Evolutionary conservation across 2,329 filamentous ascomycete species (phyloP).

Genomic region (Phialemoniopsis sp.): DNA sequence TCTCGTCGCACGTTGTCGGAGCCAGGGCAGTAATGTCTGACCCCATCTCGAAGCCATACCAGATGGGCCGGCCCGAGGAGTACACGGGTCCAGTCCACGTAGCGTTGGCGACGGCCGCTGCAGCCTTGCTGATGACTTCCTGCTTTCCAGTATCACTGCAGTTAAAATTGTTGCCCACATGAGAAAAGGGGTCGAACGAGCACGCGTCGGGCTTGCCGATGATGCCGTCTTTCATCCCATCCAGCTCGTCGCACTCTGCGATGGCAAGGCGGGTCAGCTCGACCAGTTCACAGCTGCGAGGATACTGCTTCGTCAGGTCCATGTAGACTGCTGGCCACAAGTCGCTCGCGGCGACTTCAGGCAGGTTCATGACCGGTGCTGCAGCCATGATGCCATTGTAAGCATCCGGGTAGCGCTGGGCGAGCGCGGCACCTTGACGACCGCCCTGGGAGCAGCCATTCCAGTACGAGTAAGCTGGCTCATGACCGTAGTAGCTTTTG

Average conservation of each 20-base stretch:
- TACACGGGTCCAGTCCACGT: conserved; percentile 6
- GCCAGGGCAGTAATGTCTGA: too few relatives aligned
- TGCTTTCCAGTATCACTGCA: conserved; percentile 1
- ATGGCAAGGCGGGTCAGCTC: conserved; percentile 29
- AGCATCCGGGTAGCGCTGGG: conserved; percentile 44
- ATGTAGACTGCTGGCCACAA: conserved; percentile 19
- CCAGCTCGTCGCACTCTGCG: conserved; percentile 34
- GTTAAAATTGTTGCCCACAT: background rate
- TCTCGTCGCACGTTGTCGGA: too few relatives aligned
- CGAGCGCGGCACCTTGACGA: conserved; percentile 46
- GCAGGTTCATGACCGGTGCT: conserved; percentile 8
- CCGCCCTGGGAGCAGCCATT: conserved; percentile 48
- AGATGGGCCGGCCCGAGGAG: conserved; percentile 7
- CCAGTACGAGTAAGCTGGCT: conserved; percentile 33
- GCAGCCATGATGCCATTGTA: conserved; percentile 44
- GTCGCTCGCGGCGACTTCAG: conserved; percentile 18
- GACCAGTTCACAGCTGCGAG: conserved; percentile 26
- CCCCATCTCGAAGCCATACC: conserved; percentile 12
- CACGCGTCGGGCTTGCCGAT: conserved; percentile 29
- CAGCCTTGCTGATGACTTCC: conserved; percentile 3
- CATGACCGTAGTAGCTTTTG: conserved; percentile 32
- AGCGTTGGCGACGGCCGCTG: conserved; percentile 12
- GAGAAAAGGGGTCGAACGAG: conserved; percentile 9
- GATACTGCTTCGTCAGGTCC: conserved; percentile 1
- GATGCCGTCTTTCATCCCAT: conserved; percentile 34